These are phyloP conservation scores for Seiridium cupressi DNA, from an alignment of 2,329 filamentous ascomycete genomes.

Conservation along the genomic window DNA sequence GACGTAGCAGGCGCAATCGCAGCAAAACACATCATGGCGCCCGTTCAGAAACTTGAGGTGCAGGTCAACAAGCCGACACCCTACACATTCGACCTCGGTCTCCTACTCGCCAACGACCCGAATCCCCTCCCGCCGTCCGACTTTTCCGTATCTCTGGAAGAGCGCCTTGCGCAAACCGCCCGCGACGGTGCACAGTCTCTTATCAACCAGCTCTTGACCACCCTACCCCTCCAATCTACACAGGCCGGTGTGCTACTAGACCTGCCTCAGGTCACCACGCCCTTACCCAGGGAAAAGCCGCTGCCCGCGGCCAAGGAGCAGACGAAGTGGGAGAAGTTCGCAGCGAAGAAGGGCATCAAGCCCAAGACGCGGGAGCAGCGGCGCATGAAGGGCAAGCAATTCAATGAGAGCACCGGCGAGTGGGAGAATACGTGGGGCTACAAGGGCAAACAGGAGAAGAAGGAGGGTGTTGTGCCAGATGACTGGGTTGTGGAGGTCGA, in stretches of 20 bases:
- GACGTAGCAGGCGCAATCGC: too few species aligned
- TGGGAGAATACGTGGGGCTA: slow-evolving; percentile 97
- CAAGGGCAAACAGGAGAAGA: slow-evolving; percentile 85
- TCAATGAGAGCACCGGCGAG: slow-evolving; percentile 79
- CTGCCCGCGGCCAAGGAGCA: slow-evolving; percentile 77
- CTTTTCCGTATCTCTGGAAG: slow-evolving; percentile 53
- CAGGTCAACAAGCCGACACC: slow-evolving; percentile 80
- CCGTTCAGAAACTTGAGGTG: slow-evolving; percentile 52
- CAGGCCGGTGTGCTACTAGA: slow-evolving; percentile 71
- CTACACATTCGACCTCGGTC: slow-evolving; percentile 83
- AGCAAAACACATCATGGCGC: slow-evolving; percentile 10
- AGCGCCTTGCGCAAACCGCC: slow-evolving; percentile 68
- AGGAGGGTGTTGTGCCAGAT: slow-evolving; percentile 64
- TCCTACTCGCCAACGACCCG: slow-evolving; percentile 59
- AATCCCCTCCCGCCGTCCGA: slow-evolving; percentile 57
- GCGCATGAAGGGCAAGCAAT: slow-evolving; percentile 69
- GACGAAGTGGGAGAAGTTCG: slow-evolving; percentile 96
- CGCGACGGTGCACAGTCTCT: slow-evolving; percentile 89
- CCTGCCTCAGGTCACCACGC: slow-evolving; percentile 68
- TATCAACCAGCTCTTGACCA: slow-evolving; percentile 88
- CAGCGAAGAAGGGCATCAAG: slow-evolving; percentile 94
- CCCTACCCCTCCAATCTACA: slow-evolving; percentile 74
- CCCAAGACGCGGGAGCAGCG: slow-evolving; percentile 78
- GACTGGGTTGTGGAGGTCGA: slow-evolving; percentile 95
- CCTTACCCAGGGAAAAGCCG: slow-evolving; percentile 87